Evolutionary conservation across 306 rosid genomes (phyloP), one percentile per base, ranked within the genome.

Genomic region (Trifolium subterraneum): DNA sequence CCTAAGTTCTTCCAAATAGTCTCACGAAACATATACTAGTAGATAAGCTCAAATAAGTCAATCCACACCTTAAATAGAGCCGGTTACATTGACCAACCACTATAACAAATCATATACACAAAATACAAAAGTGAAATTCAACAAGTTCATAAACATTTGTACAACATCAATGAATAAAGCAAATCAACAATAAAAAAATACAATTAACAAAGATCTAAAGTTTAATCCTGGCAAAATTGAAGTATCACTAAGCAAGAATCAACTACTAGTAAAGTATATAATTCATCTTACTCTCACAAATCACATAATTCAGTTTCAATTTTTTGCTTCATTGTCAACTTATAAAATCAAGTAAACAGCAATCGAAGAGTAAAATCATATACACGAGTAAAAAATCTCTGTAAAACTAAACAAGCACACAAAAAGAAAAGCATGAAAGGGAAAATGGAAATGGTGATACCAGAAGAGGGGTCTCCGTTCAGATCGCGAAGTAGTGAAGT

Each of bases 381-480:
- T 20, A 25, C 7, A 15, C n/a, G n/a, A 42, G 19, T 27, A 16
- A 39, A 39, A 39, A 39, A 38, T 51, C n/a, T 22, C 12, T 11
- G 15, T 33, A 47, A n/a, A 78, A 62, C 4, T 12, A 38, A 63
- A 10, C 10, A 38, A 18, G 1, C 4, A 12, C 6, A 70, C 1
- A 4, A 3, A 48, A 6, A 3, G 3, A 23, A 44, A 8, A 2
- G 38, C n/a, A n/a, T n/a, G n/a, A 48, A 54, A 16, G 8, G 36
- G 29, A 47, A 23, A 72, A 59, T 27, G 10, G 33, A 23, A 52
- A 47, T 11, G 20, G 2, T 64, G 15, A 19, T 0, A 87, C 96
- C 90, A 22, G 75, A 65, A 63, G 64, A 79, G 87, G 78, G 62
- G 74, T 13, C 60, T 59, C 2, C 15, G 75, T 20, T 45, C 54